phyloP scores from a whole-genome alignment of 805 yeast genomes.

The Alloascoidea hylecoeti region DNA sequence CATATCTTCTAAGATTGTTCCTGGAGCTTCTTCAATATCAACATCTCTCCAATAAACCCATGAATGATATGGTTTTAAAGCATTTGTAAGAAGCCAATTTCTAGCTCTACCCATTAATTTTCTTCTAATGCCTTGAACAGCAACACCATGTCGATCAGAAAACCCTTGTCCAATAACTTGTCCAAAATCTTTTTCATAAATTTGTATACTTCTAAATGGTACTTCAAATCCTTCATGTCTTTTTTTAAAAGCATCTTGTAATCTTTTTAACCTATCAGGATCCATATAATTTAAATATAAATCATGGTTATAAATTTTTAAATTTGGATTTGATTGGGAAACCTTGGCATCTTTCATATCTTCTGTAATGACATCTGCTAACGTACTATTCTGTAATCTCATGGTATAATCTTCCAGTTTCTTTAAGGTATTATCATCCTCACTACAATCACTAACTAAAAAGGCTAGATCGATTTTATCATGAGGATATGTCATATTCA shows the following conservation, averaged over 20 bases:
- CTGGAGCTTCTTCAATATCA: conserved; percentile 72
- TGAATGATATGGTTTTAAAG: conserved; percentile 73
- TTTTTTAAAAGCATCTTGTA: neutral
- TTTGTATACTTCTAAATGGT: conserved; percentile 47
- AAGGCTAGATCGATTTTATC: conserved; percentile 67
- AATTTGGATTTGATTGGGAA: neutral
- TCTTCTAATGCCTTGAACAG: conserved; percentile 81
- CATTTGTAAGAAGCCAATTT: conserved; percentile 71
- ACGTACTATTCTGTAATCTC: conserved; percentile 58
- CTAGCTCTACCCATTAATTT: conserved; percentile 81
- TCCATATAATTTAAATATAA: conserved; percentile 63
- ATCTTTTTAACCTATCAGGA: conserved; percentile 13
- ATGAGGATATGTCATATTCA: conserved; percentile 81
- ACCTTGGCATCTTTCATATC: conserved; percentile 18
- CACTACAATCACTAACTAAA: conserved; percentile 67
- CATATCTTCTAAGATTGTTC: conserved; percentile 66
- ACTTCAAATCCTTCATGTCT: neutral
- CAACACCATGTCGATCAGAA: conserved; percentile 76
- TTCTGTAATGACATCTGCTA: conserved; percentile 28
- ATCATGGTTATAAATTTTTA: conserved; percentile 23
- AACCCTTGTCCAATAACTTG: conserved; percentile 68
- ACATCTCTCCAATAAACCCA: conserved; percentile 91
- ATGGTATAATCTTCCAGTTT: conserved; percentile 49
- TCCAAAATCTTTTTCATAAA: conserved; percentile 74
- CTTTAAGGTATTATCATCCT: conserved; percentile 49